Evolutionary conservation across 495 filamentous ascomycete genomes (phyloP).

Genomic region (Aspergillus indologenus): DNA sequence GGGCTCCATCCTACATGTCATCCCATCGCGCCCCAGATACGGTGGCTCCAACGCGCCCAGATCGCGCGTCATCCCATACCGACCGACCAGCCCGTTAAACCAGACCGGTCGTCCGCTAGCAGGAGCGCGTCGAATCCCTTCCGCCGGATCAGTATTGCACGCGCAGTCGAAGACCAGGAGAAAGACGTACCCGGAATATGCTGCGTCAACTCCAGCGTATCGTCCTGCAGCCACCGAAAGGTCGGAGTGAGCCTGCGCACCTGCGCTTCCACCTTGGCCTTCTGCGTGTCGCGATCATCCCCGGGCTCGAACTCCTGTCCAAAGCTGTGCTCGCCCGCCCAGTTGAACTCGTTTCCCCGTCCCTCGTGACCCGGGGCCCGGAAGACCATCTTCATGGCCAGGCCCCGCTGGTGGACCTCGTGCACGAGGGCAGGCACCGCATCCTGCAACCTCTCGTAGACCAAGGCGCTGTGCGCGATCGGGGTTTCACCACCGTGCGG

Average conservation of each 20-base stretch:
- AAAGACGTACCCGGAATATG: background rate
- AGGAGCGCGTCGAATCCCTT: slow-evolving; percentile 3
- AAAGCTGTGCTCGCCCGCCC: slow-evolving; percentile 2
- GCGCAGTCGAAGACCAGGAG: background rate
- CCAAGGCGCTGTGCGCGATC: slow-evolving; percentile 2
- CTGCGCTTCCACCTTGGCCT: slow-evolving; percentile 1
- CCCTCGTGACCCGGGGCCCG: slow-evolving; percentile 1
- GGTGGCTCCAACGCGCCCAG: background rate
- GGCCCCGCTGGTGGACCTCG: background rate
- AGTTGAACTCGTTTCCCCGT: slow-evolving; percentile 5
- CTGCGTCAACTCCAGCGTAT: slow-evolving; percentile 1
- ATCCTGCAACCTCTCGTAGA: slow-evolving; percentile 1
- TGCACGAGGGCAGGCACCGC: slow-evolving; percentile 1
- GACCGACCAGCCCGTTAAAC: slow-evolving; percentile 6
- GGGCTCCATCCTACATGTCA: slow-evolving; percentile 9
- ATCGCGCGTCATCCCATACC: slow-evolving; percentile 5
- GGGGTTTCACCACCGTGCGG: background rate
- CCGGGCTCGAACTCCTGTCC: slow-evolving; percentile 3
- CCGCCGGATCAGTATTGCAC: background rate
- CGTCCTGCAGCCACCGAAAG: background rate
- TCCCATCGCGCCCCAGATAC: slow-evolving; percentile 1
- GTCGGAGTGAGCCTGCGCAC: background rate
- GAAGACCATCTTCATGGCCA: slow-evolving; percentile 6
- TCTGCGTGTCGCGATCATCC: slow-evolving; percentile 3
- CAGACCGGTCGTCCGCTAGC: slow-evolving; percentile 2